phyloP scores from a whole-genome alignment of 202 grass and related monocot genomes.

The Schoenoplectus tabernaemontani region DNA sequence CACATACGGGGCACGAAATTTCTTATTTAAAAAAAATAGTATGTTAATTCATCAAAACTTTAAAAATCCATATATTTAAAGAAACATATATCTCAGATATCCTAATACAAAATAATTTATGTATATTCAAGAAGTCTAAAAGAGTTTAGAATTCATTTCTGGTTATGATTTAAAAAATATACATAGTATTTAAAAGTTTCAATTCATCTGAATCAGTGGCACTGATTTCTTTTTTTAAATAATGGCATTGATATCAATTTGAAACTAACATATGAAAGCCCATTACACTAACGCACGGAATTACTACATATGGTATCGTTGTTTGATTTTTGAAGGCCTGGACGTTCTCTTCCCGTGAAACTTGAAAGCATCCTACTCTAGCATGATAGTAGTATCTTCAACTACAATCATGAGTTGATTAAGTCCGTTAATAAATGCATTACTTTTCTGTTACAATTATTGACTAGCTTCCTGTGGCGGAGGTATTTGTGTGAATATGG shows the following conservation, averaged over 20 bases:
- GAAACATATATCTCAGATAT: background rate
- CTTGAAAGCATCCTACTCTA: background rate
- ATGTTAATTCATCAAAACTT: background rate
- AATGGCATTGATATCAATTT: no score
- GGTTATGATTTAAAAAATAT: no score
- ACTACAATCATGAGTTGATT: background rate
- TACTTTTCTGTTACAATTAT: background rate
- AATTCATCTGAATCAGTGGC: background rate
- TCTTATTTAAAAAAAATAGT: background rate
- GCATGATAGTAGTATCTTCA: no score
- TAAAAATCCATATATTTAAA: background rate
- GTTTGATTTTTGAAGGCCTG: background rate
- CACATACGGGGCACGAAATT: background rate
- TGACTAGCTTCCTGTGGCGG: no score
- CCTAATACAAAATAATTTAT: background rate
- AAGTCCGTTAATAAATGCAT: background rate
- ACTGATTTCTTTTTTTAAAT: background rate
- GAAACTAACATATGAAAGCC: background rate
- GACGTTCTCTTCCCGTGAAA: background rate
- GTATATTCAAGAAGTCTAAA: background rate
- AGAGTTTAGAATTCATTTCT: no score
- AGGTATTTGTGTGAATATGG: no score
- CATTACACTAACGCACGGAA: background rate
- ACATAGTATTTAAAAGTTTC: background rate
- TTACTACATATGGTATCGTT: background rate